Evolutionary conservation across 2,329 filamentous ascomycete species (phyloP).

Genomic region (Stachybotrys chartarum): DNA sequence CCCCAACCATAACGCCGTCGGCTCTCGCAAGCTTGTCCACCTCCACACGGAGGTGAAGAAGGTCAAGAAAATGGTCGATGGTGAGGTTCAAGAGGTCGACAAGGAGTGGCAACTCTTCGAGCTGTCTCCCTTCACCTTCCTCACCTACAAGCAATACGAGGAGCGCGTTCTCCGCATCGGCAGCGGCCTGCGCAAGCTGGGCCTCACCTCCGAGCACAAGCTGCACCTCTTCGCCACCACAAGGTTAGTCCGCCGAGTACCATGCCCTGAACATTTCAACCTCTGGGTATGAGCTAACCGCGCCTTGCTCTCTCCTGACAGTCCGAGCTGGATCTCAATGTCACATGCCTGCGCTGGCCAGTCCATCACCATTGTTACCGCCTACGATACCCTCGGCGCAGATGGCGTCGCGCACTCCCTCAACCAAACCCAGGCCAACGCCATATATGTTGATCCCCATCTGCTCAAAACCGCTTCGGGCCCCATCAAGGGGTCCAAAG

Average conservation of each 20-base stretch:
- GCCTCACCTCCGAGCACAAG: conserved; percentile 58
- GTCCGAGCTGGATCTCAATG: conserved; percentile 67
- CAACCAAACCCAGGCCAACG: conserved; percentile 68
- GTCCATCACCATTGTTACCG: conserved; percentile 85
- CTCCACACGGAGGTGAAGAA: conserved; percentile 82
- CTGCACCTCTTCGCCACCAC: conserved; percentile 83
- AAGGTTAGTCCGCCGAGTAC: conserved; percentile 43
- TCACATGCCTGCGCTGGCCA: conserved; percentile 75
- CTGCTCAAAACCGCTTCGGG: conserved; percentile 55
- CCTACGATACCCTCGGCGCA: conserved; percentile 86
- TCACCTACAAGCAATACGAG: conserved; percentile 75
- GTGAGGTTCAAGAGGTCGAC: conserved; percentile 69
- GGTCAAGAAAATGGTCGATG: conserved; percentile 81
- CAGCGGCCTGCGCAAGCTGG: conserved; percentile 66
- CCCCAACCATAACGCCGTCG: conserved; percentile 58
- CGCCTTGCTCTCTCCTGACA: conserved; percentile 3
- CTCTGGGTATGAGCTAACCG: background rate
- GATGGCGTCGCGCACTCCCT: conserved; percentile 82
- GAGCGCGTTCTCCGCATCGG: conserved; percentile 62
- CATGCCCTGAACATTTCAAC: background rate
- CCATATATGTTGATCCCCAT: conserved; percentile 82
- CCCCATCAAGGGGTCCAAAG: conserved; percentile 48
- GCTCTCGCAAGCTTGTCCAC: conserved; percentile 65
- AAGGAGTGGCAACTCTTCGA: conserved; percentile 93
- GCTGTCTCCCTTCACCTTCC: conserved; percentile 68